Conservation (phyloP, 2,329 filamentous ascomycete genomes). For the Ilyonectria mors-panacis region DNA sequence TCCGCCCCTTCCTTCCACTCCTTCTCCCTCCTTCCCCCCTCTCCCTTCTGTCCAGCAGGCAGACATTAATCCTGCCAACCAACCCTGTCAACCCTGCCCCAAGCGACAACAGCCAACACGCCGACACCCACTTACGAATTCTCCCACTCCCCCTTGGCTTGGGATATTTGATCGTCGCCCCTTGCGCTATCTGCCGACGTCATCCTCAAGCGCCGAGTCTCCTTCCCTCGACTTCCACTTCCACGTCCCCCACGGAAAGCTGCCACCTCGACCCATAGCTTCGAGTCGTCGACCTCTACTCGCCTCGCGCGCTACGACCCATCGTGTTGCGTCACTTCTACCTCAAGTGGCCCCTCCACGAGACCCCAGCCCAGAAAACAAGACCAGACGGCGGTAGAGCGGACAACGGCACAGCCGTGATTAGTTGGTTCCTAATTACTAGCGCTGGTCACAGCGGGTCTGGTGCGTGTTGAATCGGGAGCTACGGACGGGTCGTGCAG, state of each 20-base stretch:
- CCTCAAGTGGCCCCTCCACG: conserved; percentile 30
- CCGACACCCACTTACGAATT: conserved; percentile 18
- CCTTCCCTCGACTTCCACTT: not conserved
- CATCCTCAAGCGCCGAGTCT: conserved; percentile 3
- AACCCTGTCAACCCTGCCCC: conserved; percentile 15
- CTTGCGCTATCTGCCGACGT: conserved; percentile 6
- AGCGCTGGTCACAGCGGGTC: conserved; percentile 46
- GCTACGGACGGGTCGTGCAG: conserved; percentile 42
- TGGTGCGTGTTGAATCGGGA: conserved; percentile 44
- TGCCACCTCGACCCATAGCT: not conserved
- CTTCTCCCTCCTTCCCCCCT: conserved; percentile 16
- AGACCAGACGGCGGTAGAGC: conserved; percentile 42
- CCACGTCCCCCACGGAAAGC: not conserved
- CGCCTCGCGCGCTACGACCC: conserved; percentile 20
- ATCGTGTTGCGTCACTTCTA: conserved; percentile 35
- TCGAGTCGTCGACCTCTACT: conserved; percentile 3
- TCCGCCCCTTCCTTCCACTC: conserved; percentile 29
- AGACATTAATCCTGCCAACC: conserved; percentile 23
- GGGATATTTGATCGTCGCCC: not conserved
- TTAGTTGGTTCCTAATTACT: conserved; percentile 42
- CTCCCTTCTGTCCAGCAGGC: conserved; percentile 8
- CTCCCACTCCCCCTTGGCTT: conserved; percentile 18
- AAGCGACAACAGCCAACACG: conserved; percentile 19
- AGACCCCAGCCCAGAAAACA: conserved; percentile 32
- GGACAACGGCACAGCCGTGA: conserved; percentile 48